Evolutionary conservation across 1,284 basidiomycete genomes (phyloP), one percentile per base, ranked within the genome.

Genomic region (Cystobasidiaceae sp.): DNA sequence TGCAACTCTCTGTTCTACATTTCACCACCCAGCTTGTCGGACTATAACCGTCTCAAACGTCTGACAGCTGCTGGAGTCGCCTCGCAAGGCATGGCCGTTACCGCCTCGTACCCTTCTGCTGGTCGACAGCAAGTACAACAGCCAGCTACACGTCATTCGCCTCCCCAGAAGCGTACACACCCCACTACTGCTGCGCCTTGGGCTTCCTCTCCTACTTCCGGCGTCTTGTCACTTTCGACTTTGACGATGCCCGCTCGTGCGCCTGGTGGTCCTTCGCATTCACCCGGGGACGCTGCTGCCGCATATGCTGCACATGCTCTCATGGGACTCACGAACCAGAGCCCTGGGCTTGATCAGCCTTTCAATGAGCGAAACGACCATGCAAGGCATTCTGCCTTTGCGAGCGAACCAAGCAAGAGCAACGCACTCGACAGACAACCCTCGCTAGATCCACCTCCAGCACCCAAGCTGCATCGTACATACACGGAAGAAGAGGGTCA

Each of bases 401-500:
- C 25, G 19, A 17, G 34, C 28, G 7, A 17, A 27, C 17, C 30
- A 23, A 27, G 19, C 48, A 30, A 32, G 48, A 32, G 4, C 48
- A 9, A 28, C 8, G 58, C 28, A 27, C 3, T 7, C 1, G n/a
- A 27, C 32, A 37, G 43, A 43, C 25, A 45, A 27, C 11, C 23
- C n/a, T n/a, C n/a, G 23, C 23, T 55, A 1, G 32, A 25, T 34
- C 61, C 61, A 28, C 61, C 61, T 13, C 23, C 61, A 11, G 51
- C 61, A 15, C 61, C 61, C 1, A 21, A 23, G 15, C 61, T 64
- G 7, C 43, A 64, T 37, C 61, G 61, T 17, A 55, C 61, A 21
- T 64, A 56, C 39, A 64, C 61, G 8, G 61, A 64, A 64, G 61
- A 64, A 49, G 61, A 64, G 44, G 61, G 61, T 11, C 49, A 64